phyloP scores from a whole-genome alignment of 139 green algal genomes.

The Ettlia oleoabundans region DNA sequence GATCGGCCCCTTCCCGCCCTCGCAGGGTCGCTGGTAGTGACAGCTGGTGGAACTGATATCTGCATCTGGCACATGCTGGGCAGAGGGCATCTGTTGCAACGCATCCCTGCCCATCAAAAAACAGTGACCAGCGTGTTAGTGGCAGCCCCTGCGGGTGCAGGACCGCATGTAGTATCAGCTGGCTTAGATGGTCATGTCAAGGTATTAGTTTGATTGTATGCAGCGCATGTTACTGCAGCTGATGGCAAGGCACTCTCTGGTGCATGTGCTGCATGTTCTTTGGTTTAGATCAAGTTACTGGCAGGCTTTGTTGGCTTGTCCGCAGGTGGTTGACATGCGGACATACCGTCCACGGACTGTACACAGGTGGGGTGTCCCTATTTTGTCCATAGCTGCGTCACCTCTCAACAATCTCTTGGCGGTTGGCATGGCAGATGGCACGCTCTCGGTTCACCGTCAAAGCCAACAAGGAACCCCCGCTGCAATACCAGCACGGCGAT shows the following conservation, averaged over 20 bases:
- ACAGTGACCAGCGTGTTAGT: constrained; percentile 85
- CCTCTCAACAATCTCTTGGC: constrained; percentile 77
- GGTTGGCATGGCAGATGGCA: constrained; percentile 87
- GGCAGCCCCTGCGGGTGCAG: constrained; percentile 57
- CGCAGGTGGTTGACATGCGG: too few relatives aligned
- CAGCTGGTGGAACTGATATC: constrained; percentile 78
- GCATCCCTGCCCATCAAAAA: constrained; percentile 92
- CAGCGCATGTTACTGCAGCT: neutral
- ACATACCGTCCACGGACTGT: constrained; percentile 77
- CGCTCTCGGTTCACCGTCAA: constrained; percentile 74
- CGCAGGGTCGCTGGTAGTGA: constrained; percentile 74
- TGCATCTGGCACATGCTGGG: constrained; percentile 86
- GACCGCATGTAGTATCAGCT: constrained; percentile 85
- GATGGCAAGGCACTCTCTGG: neutral
- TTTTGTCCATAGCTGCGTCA: constrained; percentile 80
- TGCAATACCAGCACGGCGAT: neutral
- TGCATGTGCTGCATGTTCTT: neutral
- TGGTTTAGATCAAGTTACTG: neutral
- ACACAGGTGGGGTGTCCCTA: constrained; percentile 79
- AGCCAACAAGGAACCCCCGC: neutral
- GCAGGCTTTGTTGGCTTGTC: constrained; percentile 90
- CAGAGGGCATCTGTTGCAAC: constrained; percentile 77
- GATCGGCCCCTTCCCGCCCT: neutral
- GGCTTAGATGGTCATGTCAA: constrained; percentile 95
- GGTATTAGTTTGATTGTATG: constrained; percentile 37